Conservation (phyloP, 179 eudicot species). For the Camellia oleifera region DNA sequence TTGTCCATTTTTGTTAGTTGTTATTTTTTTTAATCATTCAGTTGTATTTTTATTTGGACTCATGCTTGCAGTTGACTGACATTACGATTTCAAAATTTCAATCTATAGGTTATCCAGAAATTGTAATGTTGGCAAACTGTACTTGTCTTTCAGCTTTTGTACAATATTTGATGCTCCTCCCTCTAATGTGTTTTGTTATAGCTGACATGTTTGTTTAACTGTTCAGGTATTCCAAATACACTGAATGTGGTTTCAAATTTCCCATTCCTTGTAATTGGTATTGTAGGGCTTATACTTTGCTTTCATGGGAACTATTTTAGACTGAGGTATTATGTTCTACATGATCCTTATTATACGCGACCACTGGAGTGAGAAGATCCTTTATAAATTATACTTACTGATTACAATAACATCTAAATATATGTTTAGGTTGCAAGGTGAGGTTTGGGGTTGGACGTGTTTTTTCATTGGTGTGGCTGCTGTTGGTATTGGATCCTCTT, state of each 20-base stretch:
- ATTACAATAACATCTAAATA: background rate
- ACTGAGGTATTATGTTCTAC: constrained; percentile 51
- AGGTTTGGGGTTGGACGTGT: constrained; percentile 87
- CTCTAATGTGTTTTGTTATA: background rate
- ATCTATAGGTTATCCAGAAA: too few relatives aligned
- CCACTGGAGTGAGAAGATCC: background rate
- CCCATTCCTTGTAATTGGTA: constrained; percentile 80
- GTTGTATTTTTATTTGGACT: background rate
- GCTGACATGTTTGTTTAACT: constrained; percentile 18
- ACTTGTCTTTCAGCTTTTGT: background rate
- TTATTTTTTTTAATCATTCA: background rate
- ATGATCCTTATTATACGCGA: background rate
- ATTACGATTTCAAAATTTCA: background rate
- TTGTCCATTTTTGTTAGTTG: background rate
- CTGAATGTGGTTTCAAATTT: constrained; percentile 85
- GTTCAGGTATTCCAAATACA: constrained; percentile 81
- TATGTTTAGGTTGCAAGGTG: constrained; percentile 71
- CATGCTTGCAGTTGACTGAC: background rate
- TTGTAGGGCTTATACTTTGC: constrained; percentile 76
- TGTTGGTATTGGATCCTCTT: constrained; percentile 86
- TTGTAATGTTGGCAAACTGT: background rate
- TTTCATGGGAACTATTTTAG: constrained; percentile 63
- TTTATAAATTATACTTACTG: background rate
- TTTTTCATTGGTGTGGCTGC: constrained; percentile 90
- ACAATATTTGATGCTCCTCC: background rate